Percentiles rank a stretch among this genome's conserved stretches.
Evolutionary conservation across 768 basidiomycete species (phyloP).

Genomic region (Leccinum broughii): DNA sequence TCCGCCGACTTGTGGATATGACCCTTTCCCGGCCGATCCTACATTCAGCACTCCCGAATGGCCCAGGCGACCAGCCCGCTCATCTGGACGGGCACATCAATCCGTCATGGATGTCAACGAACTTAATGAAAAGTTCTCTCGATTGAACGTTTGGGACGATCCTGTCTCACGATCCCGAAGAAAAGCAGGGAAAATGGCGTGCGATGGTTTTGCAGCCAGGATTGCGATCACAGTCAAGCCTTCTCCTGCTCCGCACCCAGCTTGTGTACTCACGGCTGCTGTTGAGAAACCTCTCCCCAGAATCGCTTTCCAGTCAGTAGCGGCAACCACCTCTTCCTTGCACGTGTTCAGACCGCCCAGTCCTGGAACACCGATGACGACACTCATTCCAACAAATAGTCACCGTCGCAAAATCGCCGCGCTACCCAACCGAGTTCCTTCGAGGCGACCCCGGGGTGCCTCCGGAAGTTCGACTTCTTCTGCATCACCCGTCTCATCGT

Average conservation of each 20-base stretch:
- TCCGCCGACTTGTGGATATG: constrained; percentile 14
- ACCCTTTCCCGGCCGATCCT: constrained; percentile 18
- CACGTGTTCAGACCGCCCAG: constrained; percentile 22
- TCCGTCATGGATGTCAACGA: background rate
- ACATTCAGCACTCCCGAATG: constrained; percentile 9
- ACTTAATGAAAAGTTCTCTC: constrained; percentile 11
- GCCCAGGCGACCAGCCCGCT: constrained; percentile 3
- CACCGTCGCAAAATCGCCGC: constrained; percentile 21
- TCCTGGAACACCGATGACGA: constrained; percentile 16
- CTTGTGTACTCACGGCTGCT: constrained; percentile 7
- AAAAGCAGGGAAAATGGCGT: background rate
- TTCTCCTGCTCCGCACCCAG: constrained; percentile 19
- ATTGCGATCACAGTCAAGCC: constrained; percentile 15
- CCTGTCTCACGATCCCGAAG: constrained; percentile 4
- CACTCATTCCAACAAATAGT: constrained; percentile 9
- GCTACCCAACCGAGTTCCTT: constrained; percentile 30
- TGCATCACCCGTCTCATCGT: background rate
- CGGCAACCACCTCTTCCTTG: constrained; percentile 11
- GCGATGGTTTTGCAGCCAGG: constrained; percentile 4
- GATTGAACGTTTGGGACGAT: constrained; percentile 13
- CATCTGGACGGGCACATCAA: background rate
- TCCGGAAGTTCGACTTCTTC: background rate
- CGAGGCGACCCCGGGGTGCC: background rate
- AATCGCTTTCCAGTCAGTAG: background rate
- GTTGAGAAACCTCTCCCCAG: background rate